phyloP scores from a whole-genome alignment of 768 basidiomycete genomes.

The Calocybe indica region DNA sequence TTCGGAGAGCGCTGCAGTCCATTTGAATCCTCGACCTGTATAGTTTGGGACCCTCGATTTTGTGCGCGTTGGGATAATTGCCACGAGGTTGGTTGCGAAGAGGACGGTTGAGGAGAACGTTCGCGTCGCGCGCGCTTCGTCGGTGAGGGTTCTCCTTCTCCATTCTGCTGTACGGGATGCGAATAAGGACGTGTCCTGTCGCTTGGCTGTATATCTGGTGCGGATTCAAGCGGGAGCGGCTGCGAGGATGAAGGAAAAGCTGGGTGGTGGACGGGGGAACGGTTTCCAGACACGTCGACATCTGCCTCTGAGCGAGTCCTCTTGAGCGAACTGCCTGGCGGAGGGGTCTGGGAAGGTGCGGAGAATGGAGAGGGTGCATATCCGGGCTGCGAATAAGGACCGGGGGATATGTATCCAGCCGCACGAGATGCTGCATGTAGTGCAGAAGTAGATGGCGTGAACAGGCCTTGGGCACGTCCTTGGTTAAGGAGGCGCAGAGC shows the following conservation, averaged over 20 bases:
- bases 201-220: slow-evolving; percentile 37
- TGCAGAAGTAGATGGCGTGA: slow-evolving; percentile 77
- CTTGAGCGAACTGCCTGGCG: slow-evolving; percentile 45
- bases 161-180: slow-evolving; percentile 39
- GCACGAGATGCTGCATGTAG: slow-evolving; percentile 33
- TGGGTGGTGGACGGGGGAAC: slow-evolving; percentile 11
- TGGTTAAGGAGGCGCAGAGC: slow-evolving; percentile 80
- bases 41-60: too few relatives aligned
- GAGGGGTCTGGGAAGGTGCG: slow-evolving; percentile 43
- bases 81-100: slow-evolving; percentile 27
- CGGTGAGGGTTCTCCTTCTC: slow-evolving; percentile 62
- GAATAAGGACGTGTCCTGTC: slow-evolving; percentile 46
- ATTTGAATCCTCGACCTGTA: too few relatives aligned
- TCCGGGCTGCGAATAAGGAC: slow-evolving; percentile 35
- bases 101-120: slow-evolving; percentile 24
- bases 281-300: slow-evolving; percentile 31
- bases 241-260: slow-evolving; percentile 16
- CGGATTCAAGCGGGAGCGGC: slow-evolving; percentile 17
- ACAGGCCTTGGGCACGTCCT: slow-evolving; percentile 80
- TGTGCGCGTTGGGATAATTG: too few relatives aligned
- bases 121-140: slow-evolving; percentile 69
- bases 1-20: slow-evolving; percentile 7
- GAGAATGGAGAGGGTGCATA: slow-evolving; percentile 46
- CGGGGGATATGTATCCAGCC: slow-evolving; percentile 48
- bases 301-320: slow-evolving; percentile 66